These are phyloP conservation scores for Epichloe gansuensis DNA, from an alignment of 2,329 filamentous ascomycete genomes.

Conservation along the genomic window DNA sequence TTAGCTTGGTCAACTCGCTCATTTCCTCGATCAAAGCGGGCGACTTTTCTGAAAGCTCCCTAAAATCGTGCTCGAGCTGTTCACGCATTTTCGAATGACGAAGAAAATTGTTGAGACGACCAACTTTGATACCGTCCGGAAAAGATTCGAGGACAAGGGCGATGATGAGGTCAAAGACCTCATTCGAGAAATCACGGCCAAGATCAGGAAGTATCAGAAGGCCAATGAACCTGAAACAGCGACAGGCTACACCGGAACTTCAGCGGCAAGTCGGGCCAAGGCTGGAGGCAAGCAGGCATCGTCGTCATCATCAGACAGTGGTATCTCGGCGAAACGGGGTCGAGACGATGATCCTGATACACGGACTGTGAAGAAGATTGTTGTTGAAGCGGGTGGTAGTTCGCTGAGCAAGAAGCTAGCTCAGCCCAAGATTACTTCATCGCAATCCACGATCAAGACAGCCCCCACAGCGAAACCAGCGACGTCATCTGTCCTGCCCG, in stretches of 20 bases:
- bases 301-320: conserved; percentile 9
- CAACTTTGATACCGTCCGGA: conserved; percentile 53
- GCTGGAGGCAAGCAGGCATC: conserved; percentile 18
- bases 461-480: conserved; percentile 18
- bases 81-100: conserved; percentile 50
- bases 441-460: conserved; percentile 17
- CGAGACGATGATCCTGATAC: conserved; percentile 29
- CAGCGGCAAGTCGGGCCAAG: conserved; percentile 26
- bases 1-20: conserved; percentile 40
- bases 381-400: conserved; percentile 25
- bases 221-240: conserved; percentile 20
- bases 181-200: conserved; percentile 43
- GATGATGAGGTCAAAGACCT: conserved; percentile 52
- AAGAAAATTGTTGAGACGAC: conserved; percentile 50
- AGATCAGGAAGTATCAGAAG: conserved; percentile 30
- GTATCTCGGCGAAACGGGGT: conserved; percentile 22
- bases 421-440: conserved; percentile 20
- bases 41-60: conserved; percentile 40
- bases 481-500: conserved; percentile 30
- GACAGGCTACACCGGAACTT: conserved; percentile 28
- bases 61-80: conserved; percentile 45
- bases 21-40: conserved; percentile 40
- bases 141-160: conserved; percentile 49
- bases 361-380: conserved; percentile 30
- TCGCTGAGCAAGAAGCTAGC: conserved; percentile 29